Evolutionary conservation across 768 basidiomycete genomes (phyloP).

Genomic region (Mycena alexandri): DNA sequence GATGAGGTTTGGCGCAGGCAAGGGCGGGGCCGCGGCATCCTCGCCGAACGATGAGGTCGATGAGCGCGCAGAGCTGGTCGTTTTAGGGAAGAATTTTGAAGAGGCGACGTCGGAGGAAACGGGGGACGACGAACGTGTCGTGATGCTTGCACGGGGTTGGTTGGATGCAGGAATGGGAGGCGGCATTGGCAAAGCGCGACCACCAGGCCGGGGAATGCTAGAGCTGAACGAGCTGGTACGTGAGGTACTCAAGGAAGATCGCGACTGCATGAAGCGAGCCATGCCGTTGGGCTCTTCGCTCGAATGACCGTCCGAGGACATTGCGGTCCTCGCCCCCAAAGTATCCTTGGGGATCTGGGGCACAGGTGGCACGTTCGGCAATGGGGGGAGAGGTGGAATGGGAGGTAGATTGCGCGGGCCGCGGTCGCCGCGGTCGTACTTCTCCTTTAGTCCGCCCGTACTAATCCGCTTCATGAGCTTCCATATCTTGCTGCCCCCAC

Average conservation of each 20-base stretch:
- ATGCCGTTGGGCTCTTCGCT: conserved; percentile 32
- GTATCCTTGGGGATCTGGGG: conserved; percentile 59
- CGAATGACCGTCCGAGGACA: conserved; percentile 37
- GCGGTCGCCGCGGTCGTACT: conserved; percentile 46
- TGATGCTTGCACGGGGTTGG: conserved; percentile 56
- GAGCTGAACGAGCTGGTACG: conserved; percentile 22
- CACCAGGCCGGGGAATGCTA: conserved; percentile 24
- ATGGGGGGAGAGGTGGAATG: conserved; percentile 31
- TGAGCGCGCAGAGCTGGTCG: conserved; percentile 61
- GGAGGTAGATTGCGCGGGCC: conserved; percentile 27
- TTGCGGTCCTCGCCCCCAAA: conserved; percentile 26
- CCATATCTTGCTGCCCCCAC: conserved; percentile 67
- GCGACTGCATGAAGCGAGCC: conserved; percentile 42
- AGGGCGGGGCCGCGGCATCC: conserved; percentile 49
- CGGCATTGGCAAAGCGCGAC: conserved; percentile 32
- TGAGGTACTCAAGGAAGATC: conserved; percentile 39
- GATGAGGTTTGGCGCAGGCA: conserved; percentile 44
- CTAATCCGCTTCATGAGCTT: conserved; percentile 80
- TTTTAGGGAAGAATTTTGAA: conserved; percentile 61
- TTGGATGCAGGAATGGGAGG: conserved; percentile 34
- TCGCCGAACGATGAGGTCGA: conserved; percentile 70
- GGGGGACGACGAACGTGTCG: conserved; percentile 73
- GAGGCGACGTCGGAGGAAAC: conserved; percentile 70
- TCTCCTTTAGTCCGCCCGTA: conserved; percentile 72
- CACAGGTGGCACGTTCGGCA: conserved; percentile 29